Evolutionary conservation across 176 grass and related monocot species (phyloP).

Genomic region (Rhynchospora tenuis): DNA sequence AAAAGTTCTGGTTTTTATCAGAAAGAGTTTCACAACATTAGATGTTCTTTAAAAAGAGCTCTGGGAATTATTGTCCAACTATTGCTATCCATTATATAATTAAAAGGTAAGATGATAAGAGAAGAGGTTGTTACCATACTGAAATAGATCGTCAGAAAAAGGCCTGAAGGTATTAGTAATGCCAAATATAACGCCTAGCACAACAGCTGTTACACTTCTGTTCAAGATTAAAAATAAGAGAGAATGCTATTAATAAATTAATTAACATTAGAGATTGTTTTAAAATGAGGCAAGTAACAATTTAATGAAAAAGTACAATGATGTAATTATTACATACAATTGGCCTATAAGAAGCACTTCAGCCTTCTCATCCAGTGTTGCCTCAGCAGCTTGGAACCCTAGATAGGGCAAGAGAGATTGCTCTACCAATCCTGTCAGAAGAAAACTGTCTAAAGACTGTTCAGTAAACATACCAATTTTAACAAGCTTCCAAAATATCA

Average conservation of each 20-base stretch:
- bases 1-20: neutral
- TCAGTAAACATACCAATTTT: constrained; percentile 34
- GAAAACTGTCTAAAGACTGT: constrained; percentile 91
- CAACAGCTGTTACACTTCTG: constrained; percentile 64
- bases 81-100: neutral
- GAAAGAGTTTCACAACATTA: neutral
- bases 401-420: constrained; percentile 53
- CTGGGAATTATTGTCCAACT: neutral
- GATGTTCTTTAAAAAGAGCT: neutral
- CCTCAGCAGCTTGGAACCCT: constrained; percentile 46
- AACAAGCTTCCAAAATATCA: neutral
- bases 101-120: constrained; percentile 14
- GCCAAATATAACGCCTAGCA: constrained; percentile 76
- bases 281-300: constrained; percentile 11
- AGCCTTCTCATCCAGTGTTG: constrained; percentile 76
- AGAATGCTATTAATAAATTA: neutral
- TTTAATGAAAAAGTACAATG: neutral
- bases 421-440: constrained; percentile 88
- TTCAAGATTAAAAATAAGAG: constrained; percentile 17
- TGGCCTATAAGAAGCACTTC: constrained; percentile 76
- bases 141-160: constrained; percentile 78
- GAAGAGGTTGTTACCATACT: constrained; percentile 53
- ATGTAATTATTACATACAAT: constrained; percentile 49
- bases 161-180: constrained; percentile 78
- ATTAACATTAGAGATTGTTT: neutral